phyloP scores from a whole-genome alignment of 331 rosid species.

The Acacia pycnantha region DNA sequence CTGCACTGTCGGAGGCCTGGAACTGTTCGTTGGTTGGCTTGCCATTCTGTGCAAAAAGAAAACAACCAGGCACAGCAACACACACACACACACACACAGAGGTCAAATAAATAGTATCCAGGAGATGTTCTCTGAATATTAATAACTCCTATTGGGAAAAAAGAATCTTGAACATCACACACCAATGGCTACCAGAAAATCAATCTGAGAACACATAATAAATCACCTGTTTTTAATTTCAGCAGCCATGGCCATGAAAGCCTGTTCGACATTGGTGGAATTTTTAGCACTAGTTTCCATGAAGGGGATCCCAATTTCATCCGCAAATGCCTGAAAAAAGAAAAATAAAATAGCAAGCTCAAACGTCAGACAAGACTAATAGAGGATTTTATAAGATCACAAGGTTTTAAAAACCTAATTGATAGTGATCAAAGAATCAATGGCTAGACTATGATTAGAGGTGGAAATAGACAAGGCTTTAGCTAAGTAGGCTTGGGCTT shows the following conservation, averaged over 20 bases:
- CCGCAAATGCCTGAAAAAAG: constrained; percentile 78
- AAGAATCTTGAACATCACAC: not conserved
- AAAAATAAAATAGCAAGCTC: constrained; percentile 8
- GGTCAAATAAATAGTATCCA: not conserved
- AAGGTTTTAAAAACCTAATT: not conserved
- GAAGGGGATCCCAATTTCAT: constrained; percentile 98
- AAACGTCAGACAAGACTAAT: not conserved
- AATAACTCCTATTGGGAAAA: not conserved
- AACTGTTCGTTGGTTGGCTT: constrained; percentile 89
- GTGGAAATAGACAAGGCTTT: too few relatives aligned
- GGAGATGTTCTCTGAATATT: not conserved
- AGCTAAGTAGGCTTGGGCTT: too few relatives aligned
- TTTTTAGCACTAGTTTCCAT: constrained; percentile 99
- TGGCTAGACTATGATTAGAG: not conserved
- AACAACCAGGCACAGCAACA: not conserved
- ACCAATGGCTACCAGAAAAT: not conserved
- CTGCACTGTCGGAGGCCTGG: constrained; percentile 95
- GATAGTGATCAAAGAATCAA: not conserved
- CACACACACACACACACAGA: not conserved
- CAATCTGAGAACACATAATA: not conserved
- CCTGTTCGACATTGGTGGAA: constrained; percentile 94
- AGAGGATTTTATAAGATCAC: not conserved
- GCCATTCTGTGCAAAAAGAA: constrained; percentile 75
- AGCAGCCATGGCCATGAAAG: constrained; percentile 99
- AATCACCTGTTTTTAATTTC: constrained; percentile 88